Percentiles rank a stretch among this genome's conserved stretches.
phyloP scores from a whole-genome alignment of 2,329 filamentous ascomycete genomes.

The Cryphonectria parasitica region DNA sequence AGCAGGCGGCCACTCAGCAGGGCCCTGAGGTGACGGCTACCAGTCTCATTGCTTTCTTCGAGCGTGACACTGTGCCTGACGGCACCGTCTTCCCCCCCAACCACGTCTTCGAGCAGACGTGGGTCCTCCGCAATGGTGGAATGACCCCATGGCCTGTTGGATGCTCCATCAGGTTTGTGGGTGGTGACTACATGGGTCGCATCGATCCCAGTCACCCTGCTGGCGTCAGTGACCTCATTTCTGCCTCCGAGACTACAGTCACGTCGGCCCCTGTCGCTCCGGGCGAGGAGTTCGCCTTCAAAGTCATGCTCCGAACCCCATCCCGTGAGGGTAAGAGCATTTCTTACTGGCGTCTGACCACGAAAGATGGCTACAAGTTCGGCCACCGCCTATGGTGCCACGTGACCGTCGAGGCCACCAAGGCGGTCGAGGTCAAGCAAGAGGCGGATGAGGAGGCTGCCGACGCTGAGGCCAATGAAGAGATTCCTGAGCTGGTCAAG shows the following conservation, averaged over 20 bases:
- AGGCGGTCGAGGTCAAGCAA: conserved; percentile 35
- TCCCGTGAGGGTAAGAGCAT: conserved; percentile 76
- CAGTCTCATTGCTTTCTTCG: conserved; percentile 62
- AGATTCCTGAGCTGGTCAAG: conserved; percentile 26
- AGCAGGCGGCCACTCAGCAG: conserved; percentile 21
- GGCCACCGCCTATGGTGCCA: conserved; percentile 97
- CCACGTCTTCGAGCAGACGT: conserved; percentile 83
- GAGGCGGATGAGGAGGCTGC: background rate
- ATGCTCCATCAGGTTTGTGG: conserved; percentile 87
- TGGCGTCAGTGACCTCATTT: conserved; percentile 75
- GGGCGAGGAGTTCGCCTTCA: conserved; percentile 79
- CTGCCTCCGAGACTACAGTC: conserved; percentile 81
- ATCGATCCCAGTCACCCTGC: conserved; percentile 79
- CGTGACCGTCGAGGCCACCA: conserved; percentile 65
- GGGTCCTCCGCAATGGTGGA: conserved; percentile 88
- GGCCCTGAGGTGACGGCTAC: conserved; percentile 13
- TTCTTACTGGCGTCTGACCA: conserved; percentile 95
- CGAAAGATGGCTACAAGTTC: conserved; percentile 78
- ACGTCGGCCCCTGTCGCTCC: conserved; percentile 70
- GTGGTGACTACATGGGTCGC: conserved; percentile 95
- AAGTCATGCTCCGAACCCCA: conserved; percentile 82
- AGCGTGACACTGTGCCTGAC: conserved; percentile 78
- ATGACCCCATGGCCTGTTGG: conserved; percentile 81
- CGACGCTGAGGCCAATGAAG: conserved; percentile 34
- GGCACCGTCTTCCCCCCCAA: conserved; percentile 73